Evolutionary conservation across 257 asterid genomes (phyloP).

Genomic region (Nicotiana tabacum): DNA sequence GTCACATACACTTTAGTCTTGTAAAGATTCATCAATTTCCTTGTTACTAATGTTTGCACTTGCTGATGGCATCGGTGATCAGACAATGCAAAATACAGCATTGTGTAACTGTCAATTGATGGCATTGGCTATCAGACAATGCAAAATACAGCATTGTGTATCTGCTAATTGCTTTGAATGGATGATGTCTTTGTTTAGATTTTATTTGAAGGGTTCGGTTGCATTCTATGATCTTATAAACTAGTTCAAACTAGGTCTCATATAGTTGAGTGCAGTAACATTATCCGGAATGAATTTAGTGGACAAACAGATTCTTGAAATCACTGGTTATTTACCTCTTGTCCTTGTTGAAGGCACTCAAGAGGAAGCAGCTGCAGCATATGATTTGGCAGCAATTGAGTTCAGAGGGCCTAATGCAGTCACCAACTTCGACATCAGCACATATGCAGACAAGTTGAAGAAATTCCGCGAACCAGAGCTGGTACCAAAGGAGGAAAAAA

Average conservation of each 20-base stretch:
- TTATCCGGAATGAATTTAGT: background rate
- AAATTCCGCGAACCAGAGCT: conserved; percentile 7
- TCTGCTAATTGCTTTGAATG: background rate
- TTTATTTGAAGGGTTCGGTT: background rate
- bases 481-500: conserved; percentile 5
- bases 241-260: background rate
- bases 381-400: conserved; percentile 82
- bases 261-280: background rate
- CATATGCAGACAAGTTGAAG: conserved; percentile 45
- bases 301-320: background rate
- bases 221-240: background rate
- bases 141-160: background rate
- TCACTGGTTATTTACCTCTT: background rate
- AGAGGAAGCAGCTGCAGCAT: conserved; percentile 93
- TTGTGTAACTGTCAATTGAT: background rate
- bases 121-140: background rate
- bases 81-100: background rate
- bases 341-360: conserved; percentile 40
- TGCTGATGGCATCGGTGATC: background rate
- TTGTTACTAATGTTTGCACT: background rate
- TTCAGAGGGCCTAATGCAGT: conserved; percentile 73
- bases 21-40: background rate
- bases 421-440: conserved; percentile 78
- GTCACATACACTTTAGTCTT: background rate
- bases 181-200: background rate